Percentiles rank a stretch among this genome's conserved stretches.
Evolutionary conservation across 1,139 yeast genomes (phyloP).

Genomic region (Sugiyamaella pinicola): DNA sequence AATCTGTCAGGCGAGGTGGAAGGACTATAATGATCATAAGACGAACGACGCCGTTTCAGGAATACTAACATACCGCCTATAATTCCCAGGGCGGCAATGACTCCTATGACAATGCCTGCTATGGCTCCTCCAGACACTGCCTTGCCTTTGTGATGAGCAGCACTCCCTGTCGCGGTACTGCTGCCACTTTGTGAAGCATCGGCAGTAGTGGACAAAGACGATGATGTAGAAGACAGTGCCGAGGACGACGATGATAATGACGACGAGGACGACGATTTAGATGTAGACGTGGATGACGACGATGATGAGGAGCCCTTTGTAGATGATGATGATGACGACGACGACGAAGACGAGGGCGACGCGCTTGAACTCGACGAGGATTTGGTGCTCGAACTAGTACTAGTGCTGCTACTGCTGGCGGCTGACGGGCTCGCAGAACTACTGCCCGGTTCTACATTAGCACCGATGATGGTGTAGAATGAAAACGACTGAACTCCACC

Average conservation of each 20-base stretch:
- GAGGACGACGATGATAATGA: slow-evolving; percentile 31
- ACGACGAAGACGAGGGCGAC: slow-evolving; percentile 19
- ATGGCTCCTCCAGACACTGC: slow-evolving; percentile 39
- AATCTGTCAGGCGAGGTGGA: slow-evolving; percentile 37
- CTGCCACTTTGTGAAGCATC: slow-evolving; percentile 25
- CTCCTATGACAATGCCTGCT: slow-evolving; percentile 41
- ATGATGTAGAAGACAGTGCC: slow-evolving; percentile 25
- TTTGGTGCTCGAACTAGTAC: slow-evolving; percentile 17
- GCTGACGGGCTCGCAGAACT: slow-evolving; percentile 25
- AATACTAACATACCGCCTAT: slow-evolving; percentile 52
- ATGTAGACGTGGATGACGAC: slow-evolving; percentile 22
- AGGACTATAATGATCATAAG: slow-evolving; percentile 55
- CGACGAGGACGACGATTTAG: slow-evolving; percentile 31
- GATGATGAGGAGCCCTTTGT: not conserved
- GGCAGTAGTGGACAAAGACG: slow-evolving; percentile 22
- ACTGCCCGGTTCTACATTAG: slow-evolving; percentile 19
- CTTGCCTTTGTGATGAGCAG: slow-evolving; percentile 25
- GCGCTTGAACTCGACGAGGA: slow-evolving; percentile 27
- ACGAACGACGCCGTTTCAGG: slow-evolving; percentile 46
- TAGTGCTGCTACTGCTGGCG: slow-evolving; percentile 25
- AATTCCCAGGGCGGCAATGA: slow-evolving; percentile 43
- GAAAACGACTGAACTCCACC: slow-evolving; percentile 56
- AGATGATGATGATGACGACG: not conserved
- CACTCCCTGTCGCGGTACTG: slow-evolving; percentile 32
- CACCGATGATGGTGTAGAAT: slow-evolving; percentile 44